phyloP scores from a whole-genome alignment of 169 alveolate genomes.

The Plasmodium knowlesi region DNA sequence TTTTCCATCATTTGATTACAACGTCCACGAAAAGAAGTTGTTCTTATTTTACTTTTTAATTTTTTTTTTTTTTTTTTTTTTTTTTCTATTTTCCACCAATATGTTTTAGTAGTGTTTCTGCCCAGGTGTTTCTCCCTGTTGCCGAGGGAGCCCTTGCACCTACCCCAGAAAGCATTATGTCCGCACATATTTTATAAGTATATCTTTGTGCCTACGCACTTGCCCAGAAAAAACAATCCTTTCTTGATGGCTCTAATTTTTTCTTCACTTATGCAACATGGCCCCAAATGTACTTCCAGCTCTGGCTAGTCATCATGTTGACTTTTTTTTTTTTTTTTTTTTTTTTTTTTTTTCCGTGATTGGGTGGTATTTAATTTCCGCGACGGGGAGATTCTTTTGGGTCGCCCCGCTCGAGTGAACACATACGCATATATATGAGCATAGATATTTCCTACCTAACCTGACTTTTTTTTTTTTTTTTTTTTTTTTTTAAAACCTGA shows the following conservation, averaged over 20 bases:
- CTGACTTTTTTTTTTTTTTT: background rate
- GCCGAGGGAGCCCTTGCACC: background rate
- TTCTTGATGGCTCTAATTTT: background rate
- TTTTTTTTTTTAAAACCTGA: background rate
- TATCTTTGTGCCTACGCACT: background rate
- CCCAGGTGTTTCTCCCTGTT: background rate
- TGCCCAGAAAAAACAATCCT: background rate
- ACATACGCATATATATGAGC: background rate
- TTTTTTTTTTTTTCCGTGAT: background rate
- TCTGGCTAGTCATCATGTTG: background rate
- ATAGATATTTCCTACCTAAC: background rate
- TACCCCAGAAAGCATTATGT: background rate
- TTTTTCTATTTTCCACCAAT: background rate
- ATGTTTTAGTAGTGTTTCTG: background rate
- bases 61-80: background rate
- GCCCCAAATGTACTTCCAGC: background rate
- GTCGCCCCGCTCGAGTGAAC: background rate
- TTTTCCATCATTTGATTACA: background rate
- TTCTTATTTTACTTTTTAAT: background rate
- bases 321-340: background rate
- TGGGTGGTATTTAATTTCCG: background rate
- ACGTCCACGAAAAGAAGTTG: background rate
- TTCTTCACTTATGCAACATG: background rate
- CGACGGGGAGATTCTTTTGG: background rate
- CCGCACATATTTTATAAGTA: background rate